Conservation (phyloP, 2,329 filamentous ascomycete genomes). For the Sclerotiophoma versabilis region DNA sequence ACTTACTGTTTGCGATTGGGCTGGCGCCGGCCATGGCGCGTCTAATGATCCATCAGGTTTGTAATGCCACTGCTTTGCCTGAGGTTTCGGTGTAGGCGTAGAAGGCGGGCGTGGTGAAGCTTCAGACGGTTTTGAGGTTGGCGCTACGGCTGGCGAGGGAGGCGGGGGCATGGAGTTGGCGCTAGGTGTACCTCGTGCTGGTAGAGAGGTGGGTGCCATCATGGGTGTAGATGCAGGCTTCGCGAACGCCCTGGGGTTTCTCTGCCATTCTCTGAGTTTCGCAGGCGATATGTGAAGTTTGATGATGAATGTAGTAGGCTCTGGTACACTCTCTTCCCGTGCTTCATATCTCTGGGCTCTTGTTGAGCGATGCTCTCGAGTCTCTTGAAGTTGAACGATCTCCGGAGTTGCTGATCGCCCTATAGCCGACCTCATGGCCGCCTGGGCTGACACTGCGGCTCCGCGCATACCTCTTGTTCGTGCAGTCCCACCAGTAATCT, state of each 20-base stretch:
- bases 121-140: constrained; percentile 43
- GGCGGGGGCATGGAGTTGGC: constrained; percentile 65
- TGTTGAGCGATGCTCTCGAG: constrained; percentile 76
- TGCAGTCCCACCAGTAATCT: constrained; percentile 76
- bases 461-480: constrained; percentile 88
- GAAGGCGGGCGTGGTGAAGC: constrained; percentile 41
- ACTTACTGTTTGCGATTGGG: constrained; percentile 70
- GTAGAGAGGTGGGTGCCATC: constrained; percentile 56
- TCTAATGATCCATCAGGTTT: constrained; percentile 67
- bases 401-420: constrained; percentile 92
- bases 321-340: constrained; percentile 78
- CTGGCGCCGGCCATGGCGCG: constrained; percentile 65
- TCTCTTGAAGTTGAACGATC: constrained; percentile 69
- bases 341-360: constrained; percentile 67
- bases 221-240: constrained; percentile 54
- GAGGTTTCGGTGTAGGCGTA: constrained; percentile 48
- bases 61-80: constrained; percentile 46
- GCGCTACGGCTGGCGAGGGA: constrained; percentile 53
- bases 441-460: constrained; percentile 84
- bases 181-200: constrained; percentile 59
- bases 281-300: constrained; percentile 76
- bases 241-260: constrained; percentile 57
- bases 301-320: constrained; percentile 69
- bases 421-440: constrained; percentile 78
- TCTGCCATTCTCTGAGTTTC: constrained; percentile 72